Evolutionary conservation across 768 basidiomycete genomes (phyloP).

Genomic region (Leccinum subtestaceum): DNA sequence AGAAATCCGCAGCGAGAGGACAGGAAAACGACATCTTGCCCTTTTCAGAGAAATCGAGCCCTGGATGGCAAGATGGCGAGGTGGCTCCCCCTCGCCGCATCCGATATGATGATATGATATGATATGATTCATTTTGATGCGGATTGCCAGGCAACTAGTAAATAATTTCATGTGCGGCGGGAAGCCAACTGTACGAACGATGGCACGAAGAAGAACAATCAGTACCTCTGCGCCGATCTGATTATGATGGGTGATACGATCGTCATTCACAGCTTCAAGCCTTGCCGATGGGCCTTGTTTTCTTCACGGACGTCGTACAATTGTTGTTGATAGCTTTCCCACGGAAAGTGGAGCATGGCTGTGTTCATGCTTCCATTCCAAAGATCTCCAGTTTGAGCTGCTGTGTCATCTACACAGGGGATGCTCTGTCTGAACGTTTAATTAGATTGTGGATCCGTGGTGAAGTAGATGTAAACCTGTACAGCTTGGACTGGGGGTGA

Average conservation of each 20-base stretch:
- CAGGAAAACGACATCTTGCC: neutral
- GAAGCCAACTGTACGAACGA: constrained; percentile 2
- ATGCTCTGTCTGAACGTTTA: constrained; percentile 2
- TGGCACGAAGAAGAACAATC: neutral
- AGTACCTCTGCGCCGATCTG: constrained; percentile 8
- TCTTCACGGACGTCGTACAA: neutral
- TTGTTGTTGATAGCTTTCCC: constrained; percentile 8
- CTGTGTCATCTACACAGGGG: neutral
- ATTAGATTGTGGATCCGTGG: neutral
- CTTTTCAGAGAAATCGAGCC: constrained; percentile 2
- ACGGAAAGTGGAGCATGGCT: constrained; percentile 20
- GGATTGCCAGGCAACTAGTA: constrained; percentile 25
- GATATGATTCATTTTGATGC: constrained; percentile 15
- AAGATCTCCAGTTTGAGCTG: constrained; percentile 1
- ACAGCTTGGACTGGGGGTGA: constrained; percentile 18
- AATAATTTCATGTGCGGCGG: constrained; percentile 6
- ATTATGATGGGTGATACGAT: constrained; percentile 2
- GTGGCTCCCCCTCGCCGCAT: neutral
- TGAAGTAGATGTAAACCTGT: constrained; percentile 14
- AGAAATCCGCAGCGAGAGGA: constrained; percentile 1
- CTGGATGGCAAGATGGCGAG: neutral
- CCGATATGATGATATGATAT: constrained; percentile 1
- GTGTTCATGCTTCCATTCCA: constrained; percentile 4
- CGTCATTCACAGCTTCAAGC: constrained; percentile 17
- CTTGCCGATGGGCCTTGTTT: neutral